These are phyloP conservation scores for Vanrija pseudolonga DNA, from an alignment of 1,284 basidiomycete genomes.

Conservation along the genomic window DNA sequence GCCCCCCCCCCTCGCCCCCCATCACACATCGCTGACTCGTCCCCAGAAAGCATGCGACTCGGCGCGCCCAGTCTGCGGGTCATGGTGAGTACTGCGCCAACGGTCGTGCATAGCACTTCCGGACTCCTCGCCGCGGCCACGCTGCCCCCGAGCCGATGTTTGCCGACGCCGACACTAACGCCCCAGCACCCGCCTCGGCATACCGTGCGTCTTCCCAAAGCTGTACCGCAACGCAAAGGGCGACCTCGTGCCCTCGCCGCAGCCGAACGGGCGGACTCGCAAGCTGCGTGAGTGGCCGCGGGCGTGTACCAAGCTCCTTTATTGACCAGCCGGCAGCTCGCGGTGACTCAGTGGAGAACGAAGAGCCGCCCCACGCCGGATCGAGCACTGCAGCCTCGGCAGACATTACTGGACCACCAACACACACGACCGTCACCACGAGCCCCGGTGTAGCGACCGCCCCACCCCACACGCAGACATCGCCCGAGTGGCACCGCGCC, in stretches of 20 bases:
- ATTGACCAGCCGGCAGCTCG: not conserved
- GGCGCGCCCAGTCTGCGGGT: constrained; percentile 15
- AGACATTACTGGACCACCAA: too few relatives aligned
- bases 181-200: constrained; percentile 16
- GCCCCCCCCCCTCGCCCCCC: too few relatives aligned
- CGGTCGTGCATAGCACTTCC: not conserved
- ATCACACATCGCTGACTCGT: not conserved
- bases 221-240: constrained; percentile 21
- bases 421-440: too few relatives aligned
- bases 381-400: too few relatives aligned
- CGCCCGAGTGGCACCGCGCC: too few relatives aligned
- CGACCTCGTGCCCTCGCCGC: constrained; percentile 22
- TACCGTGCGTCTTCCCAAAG: constrained; percentile 24
- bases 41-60: constrained; percentile 23
- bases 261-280: constrained; percentile 24
- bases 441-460: too few relatives aligned
- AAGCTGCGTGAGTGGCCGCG: constrained; percentile 11
- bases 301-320: not conserved
- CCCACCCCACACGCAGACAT: too few relatives aligned
- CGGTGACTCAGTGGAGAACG: too few relatives aligned
- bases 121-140: not conserved
- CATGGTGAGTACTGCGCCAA: constrained; percentile 11
- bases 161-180: not conserved
- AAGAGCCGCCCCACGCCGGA: too few relatives aligned
- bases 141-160: not conserved